A percentile compares a stretch with the other conserved stretches of the same genome.
These are phyloP conservation scores for Fusarium scirpi DNA, from an alignment of 2,329 filamentous ascomycete species.

Conservation along the genomic window DNA sequence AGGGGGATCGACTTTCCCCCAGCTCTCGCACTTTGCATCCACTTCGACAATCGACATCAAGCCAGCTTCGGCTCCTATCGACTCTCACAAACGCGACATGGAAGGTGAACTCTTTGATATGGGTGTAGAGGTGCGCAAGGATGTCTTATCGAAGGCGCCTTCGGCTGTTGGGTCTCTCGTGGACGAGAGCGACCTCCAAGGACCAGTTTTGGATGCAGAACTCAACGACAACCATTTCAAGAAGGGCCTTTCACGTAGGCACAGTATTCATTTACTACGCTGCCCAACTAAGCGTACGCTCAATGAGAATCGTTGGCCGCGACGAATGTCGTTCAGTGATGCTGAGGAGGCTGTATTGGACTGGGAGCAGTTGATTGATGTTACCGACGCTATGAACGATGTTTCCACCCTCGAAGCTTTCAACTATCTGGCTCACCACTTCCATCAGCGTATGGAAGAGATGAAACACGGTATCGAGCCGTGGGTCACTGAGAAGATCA, in stretches of 20 bases:
- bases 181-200: conserved; percentile 70
- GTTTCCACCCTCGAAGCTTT: conserved; percentile 50
- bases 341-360: conserved; percentile 79
- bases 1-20: conserved; percentile 42
- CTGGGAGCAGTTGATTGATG: conserved; percentile 69
- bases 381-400: conserved; percentile 51
- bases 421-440: conserved; percentile 66
- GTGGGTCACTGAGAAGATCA: conserved; percentile 72
- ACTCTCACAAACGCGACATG: conserved; percentile 39
- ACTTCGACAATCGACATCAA: conserved; percentile 47
- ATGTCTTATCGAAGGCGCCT: conserved; percentile 58
- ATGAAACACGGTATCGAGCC: conserved; percentile 66
- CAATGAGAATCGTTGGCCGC: conserved; percentile 74
- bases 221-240: conserved; percentile 58
- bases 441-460: conserved; percentile 65
- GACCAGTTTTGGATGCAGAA: conserved; percentile 63
- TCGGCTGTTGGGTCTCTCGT: conserved; percentile 70
- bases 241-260: conserved; percentile 70
- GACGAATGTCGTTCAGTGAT: conserved; percentile 79
- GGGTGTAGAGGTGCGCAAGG: conserved; percentile 58
- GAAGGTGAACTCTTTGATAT: conserved; percentile 47
- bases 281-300: conserved; percentile 49
- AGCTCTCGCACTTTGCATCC: conserved; percentile 44
- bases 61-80: conserved; percentile 39
- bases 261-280: conserved; percentile 62